phyloP scores from a whole-genome alignment of 345 rosid species.

The Salix suchowensis region DNA sequence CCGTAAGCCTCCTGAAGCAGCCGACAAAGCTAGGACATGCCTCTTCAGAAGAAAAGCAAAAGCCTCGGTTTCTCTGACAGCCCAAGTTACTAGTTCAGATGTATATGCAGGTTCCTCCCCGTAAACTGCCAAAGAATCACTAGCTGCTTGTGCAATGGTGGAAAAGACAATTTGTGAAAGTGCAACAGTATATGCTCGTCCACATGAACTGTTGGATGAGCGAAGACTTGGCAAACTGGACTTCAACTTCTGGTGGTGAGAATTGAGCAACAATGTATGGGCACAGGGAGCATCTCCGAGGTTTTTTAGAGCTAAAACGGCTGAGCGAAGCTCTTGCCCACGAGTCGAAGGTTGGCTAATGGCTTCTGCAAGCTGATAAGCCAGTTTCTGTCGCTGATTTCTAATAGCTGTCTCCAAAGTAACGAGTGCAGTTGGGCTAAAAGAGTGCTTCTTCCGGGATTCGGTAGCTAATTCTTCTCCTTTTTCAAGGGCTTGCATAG shows the following conservation, averaged over 20 bases:
- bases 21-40: slow-evolving; percentile 68
- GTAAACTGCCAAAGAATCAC: slow-evolving; percentile 67
- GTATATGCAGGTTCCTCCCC: slow-evolving; percentile 77
- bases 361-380: slow-evolving; percentile 69
- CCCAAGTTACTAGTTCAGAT: slow-evolving; percentile 96
- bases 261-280: slow-evolving; percentile 63
- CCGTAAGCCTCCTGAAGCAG: slow-evolving; percentile 67
- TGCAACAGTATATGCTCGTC: slow-evolving; percentile 52
- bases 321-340: slow-evolving; percentile 62
- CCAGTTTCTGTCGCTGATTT: slow-evolving; percentile 59
- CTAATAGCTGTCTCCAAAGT: slow-evolving; percentile 46
- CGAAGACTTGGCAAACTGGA: slow-evolving; percentile 49
- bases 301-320: slow-evolving; percentile 59
- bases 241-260: slow-evolving; percentile 58
- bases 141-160: slow-evolving; percentile 75
- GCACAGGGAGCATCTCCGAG: slow-evolving; percentile 83
- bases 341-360: slow-evolving; percentile 61
- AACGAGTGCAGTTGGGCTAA: slow-evolving; percentile 37
- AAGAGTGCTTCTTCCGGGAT: slow-evolving; percentile 31
- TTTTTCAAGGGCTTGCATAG: slow-evolving; percentile 67
- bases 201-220: slow-evolving; percentile 43
- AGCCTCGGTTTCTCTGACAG: slow-evolving; percentile 65
- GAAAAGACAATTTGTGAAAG: slow-evolving; percentile 79
- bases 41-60: slow-evolving; percentile 60
- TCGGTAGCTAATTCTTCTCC: slow-evolving; percentile 53